Evolutionary conservation across 2,329 filamentous ascomycete genomes (phyloP).

Genomic region (Bipolaris sorokiniana): DNA sequence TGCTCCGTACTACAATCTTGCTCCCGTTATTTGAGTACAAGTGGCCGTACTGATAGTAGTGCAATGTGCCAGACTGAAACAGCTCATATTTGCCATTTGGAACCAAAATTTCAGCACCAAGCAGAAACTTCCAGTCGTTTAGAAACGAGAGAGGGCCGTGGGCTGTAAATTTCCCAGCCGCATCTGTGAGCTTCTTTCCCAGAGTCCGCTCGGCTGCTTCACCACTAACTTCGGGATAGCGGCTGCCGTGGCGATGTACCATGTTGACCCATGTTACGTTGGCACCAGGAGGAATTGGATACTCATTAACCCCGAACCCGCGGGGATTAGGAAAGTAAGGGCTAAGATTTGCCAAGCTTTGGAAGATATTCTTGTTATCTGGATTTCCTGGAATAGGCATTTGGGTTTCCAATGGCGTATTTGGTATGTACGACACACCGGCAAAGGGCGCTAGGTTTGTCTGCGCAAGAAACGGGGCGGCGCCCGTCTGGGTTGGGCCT

Average conservation of each 20-base stretch:
- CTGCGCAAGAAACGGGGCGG: slow-evolving; percentile 72
- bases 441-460: slow-evolving; percentile 70
- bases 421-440: slow-evolving; percentile 68
- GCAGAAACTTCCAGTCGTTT: slow-evolving; percentile 70
- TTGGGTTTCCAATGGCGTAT: slow-evolving; percentile 72
- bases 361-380: slow-evolving; percentile 70
- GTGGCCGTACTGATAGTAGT: slow-evolving; percentile 74
- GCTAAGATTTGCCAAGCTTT: slow-evolving; percentile 71
- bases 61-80: slow-evolving; percentile 72
- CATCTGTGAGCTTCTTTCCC: slow-evolving; percentile 61
- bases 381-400: slow-evolving; percentile 67
- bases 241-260: slow-evolving; percentile 74
- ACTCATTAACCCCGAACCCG: slow-evolving; percentile 77
- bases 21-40: slow-evolving; percentile 71
- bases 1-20: slow-evolving; percentile 76
- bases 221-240: slow-evolving; percentile 69
- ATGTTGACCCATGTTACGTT: slow-evolving; percentile 75
- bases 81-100: slow-evolving; percentile 75
- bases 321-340: slow-evolving; percentile 71
- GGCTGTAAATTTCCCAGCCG: slow-evolving; percentile 61
- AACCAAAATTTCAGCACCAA: slow-evolving; percentile 74
- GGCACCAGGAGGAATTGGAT: slow-evolving; percentile 68
- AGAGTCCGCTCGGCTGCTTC: slow-evolving; percentile 64
- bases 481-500: slow-evolving; percentile 74
- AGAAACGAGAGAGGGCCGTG: slow-evolving; percentile 69